Evolutionary conservation across 768 basidiomycete species (phyloP).

Genomic region (Pilatotrama ljubarskyi): DNA sequence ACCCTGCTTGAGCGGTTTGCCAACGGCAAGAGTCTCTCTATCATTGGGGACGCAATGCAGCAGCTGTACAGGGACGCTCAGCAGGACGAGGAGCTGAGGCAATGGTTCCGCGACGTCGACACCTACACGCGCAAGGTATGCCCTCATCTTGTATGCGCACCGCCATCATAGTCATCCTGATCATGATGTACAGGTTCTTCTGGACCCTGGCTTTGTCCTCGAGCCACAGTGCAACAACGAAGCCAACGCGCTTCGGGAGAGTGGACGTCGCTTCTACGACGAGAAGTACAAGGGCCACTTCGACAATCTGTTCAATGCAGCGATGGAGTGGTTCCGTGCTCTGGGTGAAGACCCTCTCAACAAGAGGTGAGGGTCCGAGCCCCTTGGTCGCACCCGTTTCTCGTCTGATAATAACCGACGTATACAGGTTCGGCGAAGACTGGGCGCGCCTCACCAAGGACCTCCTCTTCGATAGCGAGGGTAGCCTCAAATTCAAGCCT

Average conservation of each 20-base stretch:
- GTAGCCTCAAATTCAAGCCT: conserved; percentile 84
- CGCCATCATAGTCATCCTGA: neutral
- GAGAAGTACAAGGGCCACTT: conserved; percentile 75
- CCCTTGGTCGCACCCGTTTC: too few relatives aligned
- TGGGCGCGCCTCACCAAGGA: conserved; percentile 81
- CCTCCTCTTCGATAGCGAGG: conserved; percentile 79
- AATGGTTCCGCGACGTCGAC: conserved; percentile 70
- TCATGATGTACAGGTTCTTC: conserved; percentile 47
- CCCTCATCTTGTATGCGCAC: neutral
- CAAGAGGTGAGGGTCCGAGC: conserved; percentile 37
- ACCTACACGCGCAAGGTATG: conserved; percentile 64
- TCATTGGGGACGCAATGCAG: conserved; percentile 68
- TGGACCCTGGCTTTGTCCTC: conserved; percentile 86
- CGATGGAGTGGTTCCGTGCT: conserved; percentile 78
- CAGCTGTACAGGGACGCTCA: conserved; percentile 72
- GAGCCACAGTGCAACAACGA: conserved; percentile 71
- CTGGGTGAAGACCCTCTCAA: conserved; percentile 87
- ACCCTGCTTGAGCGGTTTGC: conserved; percentile 92
- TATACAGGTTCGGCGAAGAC: conserved; percentile 66
- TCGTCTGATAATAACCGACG: neutral
- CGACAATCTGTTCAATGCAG: conserved; percentile 71
- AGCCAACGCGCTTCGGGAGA: conserved; percentile 62
- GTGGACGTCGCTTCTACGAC: conserved; percentile 78
- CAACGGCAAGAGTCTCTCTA: conserved; percentile 63
- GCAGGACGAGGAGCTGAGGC: conserved; percentile 69